Evolutionary conservation across 2,329 filamentous ascomycete species (phyloP), one percentile per base, ranked within the genome.

Genomic region (Sclerotinia borealis): DNA sequence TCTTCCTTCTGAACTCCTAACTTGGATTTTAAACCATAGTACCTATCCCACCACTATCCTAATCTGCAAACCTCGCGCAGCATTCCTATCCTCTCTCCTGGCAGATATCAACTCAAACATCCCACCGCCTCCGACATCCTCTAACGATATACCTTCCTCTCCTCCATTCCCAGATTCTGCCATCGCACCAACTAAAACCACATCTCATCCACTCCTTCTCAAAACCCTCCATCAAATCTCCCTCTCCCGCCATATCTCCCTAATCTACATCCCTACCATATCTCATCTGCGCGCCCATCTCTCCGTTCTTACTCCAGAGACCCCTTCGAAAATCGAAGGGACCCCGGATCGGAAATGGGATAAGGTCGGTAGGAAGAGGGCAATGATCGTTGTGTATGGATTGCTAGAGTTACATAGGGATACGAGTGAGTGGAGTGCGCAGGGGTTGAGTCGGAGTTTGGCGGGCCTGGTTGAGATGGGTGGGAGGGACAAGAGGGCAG

Each of bases 271-370:
- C 61, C 86, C 91, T 0, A 91, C 89, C 2, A 82, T 95, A 61
- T 86, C 89, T 27, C 87, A 90, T 74, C 83, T 96, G 8, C 87
- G 91, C 61, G 91, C 91, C 41, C 91, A 88, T 71, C 80, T 97
- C 22, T 80, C 88, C 48, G 80, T 84, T 59, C 67, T 71, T 56
- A 41, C 65, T 34, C 49, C 68, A 8, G n/a, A 36, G 29, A 66
- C 54, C 11, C 29, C 15, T 39, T 13, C 63, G 34, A 45, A 64
- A 25, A n/a, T 56, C 15, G 17, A 59, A 31, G 48, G 59, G 15
- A 59, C 61, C 2, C 60, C 60, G 11, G 39, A 49, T 43, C 41
- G 5, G 10, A 25, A 49, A 39, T 31, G 45, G 54, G 48, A 62
- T 31, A 29, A 58, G 36, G 61, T 64, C 17, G 52, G 65, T 34